Evolutionary conservation across 345 rosid species (phyloP), one percentile per base, ranked within the genome.

Genomic region (Noccaea caerulescens): DNA sequence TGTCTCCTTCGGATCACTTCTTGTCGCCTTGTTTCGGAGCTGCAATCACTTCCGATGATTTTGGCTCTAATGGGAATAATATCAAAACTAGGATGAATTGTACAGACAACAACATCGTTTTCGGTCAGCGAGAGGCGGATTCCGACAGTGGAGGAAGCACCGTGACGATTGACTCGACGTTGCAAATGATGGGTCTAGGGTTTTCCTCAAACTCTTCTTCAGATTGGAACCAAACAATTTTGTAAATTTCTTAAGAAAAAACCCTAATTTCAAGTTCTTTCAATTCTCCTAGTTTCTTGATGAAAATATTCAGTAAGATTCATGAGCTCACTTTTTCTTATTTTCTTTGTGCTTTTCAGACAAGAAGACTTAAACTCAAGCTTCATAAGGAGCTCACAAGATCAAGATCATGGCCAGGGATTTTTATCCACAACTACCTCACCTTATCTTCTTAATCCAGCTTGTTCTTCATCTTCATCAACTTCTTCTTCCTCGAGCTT

Each of bases 361-460:
- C 85, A 81, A 78, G 92, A 82, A 75, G 85, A 85, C 60, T 79
- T 84, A 72, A 84, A 59, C 73, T 81, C 86, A 37, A 83, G 58
- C 38, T 63, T 55, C 20, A 69, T 76, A 69, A 76, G 79, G 59
- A 76, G 14, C 70, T 62, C 79, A 67, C 78, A 74, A 59, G 73
- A 59, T 38, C 75, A 75, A 36, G 67, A 68, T 34, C 63, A 74
- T 41, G 60, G 73, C 27, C 79, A 55, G n/a, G 67, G 76, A 57
- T 76, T 70, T 52, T 63, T 70, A 70, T 64, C 79, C 3, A 42
- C 69, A 62, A 73, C 62, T 51, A 57, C 71, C 5, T 64, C 79
- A 64, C 72, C 79, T 27, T 69, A 63, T 47, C 32, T 69, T 36
- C 44, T 62, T 18, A 68, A 69, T 39, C 71, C 71, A 46, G 43